Base-by-base conservation (phyloP, 345 rosid genomes). In the Lepidium africanum region DNA sequence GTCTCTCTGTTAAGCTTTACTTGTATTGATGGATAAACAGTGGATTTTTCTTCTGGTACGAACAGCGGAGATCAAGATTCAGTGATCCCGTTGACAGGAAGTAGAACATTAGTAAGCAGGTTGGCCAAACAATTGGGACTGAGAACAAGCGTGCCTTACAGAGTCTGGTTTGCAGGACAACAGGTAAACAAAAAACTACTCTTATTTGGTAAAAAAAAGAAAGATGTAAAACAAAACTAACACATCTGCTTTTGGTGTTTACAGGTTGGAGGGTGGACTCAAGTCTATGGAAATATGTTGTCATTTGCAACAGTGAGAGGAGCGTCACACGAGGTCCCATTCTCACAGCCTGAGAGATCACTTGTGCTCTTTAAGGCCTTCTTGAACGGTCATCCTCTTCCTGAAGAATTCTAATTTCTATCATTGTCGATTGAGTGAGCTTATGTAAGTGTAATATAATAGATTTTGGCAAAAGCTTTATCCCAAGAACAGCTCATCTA, bases 231-330 rank as follows among this genome's bases (percentile, higher is more conserved):
- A 47, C n/a, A 27, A 45, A 45, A 67, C 21, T 60, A 67, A 61
- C 64, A 54, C 14, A 27, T 53, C 33, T 25, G 19, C 2, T 6
- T 9, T 73, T 67, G 59, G 68, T 54, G 52, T 75, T 21, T 62
- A 46, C 66, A 92, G 98, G 98, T 92, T 23, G 98, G 98, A 27
- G 96, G 98, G 38, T 93, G 98, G 98, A 93, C 97, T 75, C 97
- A 93, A 74, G 98, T 86, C 68, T 86, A 90, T 63, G 91, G 91
- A 5, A 73, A 85, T 54, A 67, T 86, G 58, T 75, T 92, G 60
- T 84, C 98, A 2, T 92, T 87, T 82, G 96, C 98, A n/a, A 92
- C 98, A 13, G 88, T 90, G 35, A 79, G 98, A 84, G 98, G 98
- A 69, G 97, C 97, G 38, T 79, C 98, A 3, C 98, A 92, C 46